Evolutionary conservation across 2,329 filamentous ascomycete genomes (phyloP), one percentile per base, ranked within the genome.

Genomic region (Zymoseptoria passerinii): DNA sequence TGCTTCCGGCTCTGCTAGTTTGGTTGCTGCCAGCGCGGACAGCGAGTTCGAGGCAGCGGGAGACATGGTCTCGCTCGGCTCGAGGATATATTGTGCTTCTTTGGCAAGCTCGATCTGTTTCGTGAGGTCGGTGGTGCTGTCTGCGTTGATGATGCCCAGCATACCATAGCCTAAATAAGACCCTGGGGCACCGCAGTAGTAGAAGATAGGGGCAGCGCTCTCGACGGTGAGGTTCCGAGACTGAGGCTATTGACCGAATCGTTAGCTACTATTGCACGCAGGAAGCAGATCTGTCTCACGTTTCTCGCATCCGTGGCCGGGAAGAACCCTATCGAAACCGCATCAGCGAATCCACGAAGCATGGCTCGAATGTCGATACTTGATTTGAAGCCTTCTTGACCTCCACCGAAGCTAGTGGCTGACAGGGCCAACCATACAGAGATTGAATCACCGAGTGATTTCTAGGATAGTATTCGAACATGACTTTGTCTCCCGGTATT

Each of bases 61-160:
- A 6, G 76, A 75, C 8, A 77, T 69, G 1, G 70, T 60, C 40
- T 78, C 65, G 20, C 75, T 76, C 1, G 75, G 75, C 23, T 68
- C 67, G 5, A 78, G 63, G 61, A 68, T 67, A 54, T 67, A 68
- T 28, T 63, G 53, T 4, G 67, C 63, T 48, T 68, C 59, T 53
- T 63, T 56, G 2, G 71, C 70, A 7, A 68, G 53, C 27, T 59
- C 60, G 55, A 70, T 68, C 53, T 74, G 72, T 8, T 59, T 66
- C 8, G 55, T 60, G 7, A 74, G 59, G 2, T 63, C 58, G 6
- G 59, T 61, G 1, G 63, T 70, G 1, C 57, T 58, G 56, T 75
- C 75, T 6, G 85, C 81, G 67, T 92, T 92, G 64, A 92, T 86
- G 1, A 83, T 86, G 2, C 88, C 88, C 16, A 92, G 80, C 88